Base-by-base conservation (phyloP, 179 eudicot species). In the Sideroxylon spinosum region DNA sequence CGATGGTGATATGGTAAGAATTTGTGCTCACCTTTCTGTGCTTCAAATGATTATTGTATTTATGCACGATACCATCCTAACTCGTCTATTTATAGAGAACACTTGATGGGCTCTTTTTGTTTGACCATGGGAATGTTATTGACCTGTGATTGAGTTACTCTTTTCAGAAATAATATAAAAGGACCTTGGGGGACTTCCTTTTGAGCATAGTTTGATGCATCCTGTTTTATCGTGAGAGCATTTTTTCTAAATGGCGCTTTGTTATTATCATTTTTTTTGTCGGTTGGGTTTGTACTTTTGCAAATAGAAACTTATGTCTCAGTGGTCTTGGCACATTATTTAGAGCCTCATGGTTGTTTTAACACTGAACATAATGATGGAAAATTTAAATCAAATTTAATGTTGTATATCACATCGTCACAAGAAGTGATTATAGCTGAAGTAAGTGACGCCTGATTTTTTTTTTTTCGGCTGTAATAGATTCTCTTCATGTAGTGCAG, bases 1-100 rank as follows among this genome's bases (percentile, higher is more conserved):
- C 74, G 86, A 81, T 74, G 91, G 85, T 62, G 97, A 92, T 79
- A 90, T 81, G 94, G 97, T 92, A 85, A 75, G 86, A 62, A 23
- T 25, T 72, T 28, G 73, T 59, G 20, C 12, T 71, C 44, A 8
- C 23, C 22, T 66, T 14, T 56, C 26, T 25, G 22, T 65, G 9
- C n/a, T 67, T 19, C n/a, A 16, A 19, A 10, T n/a, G 5, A 17
- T 59, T 59, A 19, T 59, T 59, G 63, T 59, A 16, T 59, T 16
- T 16, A 14, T 59, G 4, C 20, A 16, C 19, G n/a, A 59, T 59
- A 32, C 28, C 53, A 78, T 52, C 70, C 29, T 32, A 52, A 52
- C 56, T 14, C 56, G 16, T 52, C 56, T 52, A 52, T 14, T 52
- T 9, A 10, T 9, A 52, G 44, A 44, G 55, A n/a, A 49, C 52